Evolutionary conservation across 495 filamentous ascomycete genomes (phyloP), one percentile per base, ranked within the genome.

Genomic region (Arthonia radiata): DNA sequence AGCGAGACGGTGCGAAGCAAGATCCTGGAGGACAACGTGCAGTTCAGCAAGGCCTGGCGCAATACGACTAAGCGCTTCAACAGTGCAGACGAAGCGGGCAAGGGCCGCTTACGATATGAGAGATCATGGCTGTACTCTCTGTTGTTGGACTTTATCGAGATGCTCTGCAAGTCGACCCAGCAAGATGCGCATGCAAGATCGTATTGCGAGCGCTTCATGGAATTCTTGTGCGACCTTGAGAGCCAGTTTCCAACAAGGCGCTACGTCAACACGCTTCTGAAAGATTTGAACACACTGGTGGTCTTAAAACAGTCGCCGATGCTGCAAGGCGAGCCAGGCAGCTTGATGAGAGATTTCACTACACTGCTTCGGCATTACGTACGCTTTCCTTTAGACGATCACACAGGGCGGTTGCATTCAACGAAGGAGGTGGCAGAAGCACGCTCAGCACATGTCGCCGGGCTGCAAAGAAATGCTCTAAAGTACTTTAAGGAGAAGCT

Each of bases 191-290:
- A 80, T 22, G 68, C 76, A 31, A 37, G 82, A 15, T 50, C 63
- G 4, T 94, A 94, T 44, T 92, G 82, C 42, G 83, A 94, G 48
- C 62, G 82, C 11, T 86, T 94, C 39, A 42, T 94, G 14, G 86
- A 99, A 45, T 67, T 94, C 14, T 51, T 94, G 33, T 71, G 74
- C 3, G 86, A 99, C 43, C 53, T 99, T 13, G 64, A 82, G 45
- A 91, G 83, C 40, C 86, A 99, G 42, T 56, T 93, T 23, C 86
- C 86, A 11, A 99, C 86, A 3, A 61, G 86, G 37, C 65, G 89
- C 47, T 92, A 93, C 39, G 76, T 89, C 40, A 94, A 92, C 44
- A 69, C 77, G 2, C 56, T 99, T 13, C 44, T 93, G n/a, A 70
- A 76, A 39, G 89, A 99, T 45, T 52, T 94, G 17, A 80, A 94